Evolutionary conservation across 2,329 filamentous ascomycete species (phyloP).

Genomic region (Cordyceps militaris): DNA sequence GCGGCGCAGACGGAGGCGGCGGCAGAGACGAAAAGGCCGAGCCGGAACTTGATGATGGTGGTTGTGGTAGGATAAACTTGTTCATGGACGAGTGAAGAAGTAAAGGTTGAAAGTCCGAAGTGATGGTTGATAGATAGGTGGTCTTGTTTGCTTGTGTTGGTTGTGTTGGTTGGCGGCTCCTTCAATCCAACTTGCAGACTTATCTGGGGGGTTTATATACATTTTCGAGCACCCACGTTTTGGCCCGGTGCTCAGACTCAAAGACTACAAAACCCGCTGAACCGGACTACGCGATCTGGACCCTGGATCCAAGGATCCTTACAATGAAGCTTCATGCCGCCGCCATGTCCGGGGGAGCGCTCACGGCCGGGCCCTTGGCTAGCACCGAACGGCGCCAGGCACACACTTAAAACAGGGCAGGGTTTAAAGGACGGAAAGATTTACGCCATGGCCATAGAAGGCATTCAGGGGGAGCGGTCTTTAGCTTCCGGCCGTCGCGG

Average conservation of each 20-base stretch:
- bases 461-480: no score
- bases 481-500: no score
- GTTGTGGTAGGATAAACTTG: neutral
- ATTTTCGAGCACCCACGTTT: neutral
- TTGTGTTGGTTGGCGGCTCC: neutral
- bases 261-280: neutral
- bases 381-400: neutral
- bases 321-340: neutral
- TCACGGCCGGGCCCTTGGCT: neutral
- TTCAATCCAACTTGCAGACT: neutral
- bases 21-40: neutral
- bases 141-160: neutral
- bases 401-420: neutral
- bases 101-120: neutral
- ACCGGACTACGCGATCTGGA: neutral
- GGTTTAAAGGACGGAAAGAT: neutral
- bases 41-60: neutral
- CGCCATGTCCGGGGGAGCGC: no score
- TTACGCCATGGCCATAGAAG: no score
- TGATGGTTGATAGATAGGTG: neutral
- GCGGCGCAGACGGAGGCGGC: neutral
- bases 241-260: no score
- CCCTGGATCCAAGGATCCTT: neutral
- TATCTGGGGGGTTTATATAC: neutral
- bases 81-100: neutral